A percentile compares a stretch with the other conserved stretches of the same genome.
Evolutionary conservation across 345 rosid genomes (phyloP).

Genomic region (Erysimum cheiranthoides): DNA sequence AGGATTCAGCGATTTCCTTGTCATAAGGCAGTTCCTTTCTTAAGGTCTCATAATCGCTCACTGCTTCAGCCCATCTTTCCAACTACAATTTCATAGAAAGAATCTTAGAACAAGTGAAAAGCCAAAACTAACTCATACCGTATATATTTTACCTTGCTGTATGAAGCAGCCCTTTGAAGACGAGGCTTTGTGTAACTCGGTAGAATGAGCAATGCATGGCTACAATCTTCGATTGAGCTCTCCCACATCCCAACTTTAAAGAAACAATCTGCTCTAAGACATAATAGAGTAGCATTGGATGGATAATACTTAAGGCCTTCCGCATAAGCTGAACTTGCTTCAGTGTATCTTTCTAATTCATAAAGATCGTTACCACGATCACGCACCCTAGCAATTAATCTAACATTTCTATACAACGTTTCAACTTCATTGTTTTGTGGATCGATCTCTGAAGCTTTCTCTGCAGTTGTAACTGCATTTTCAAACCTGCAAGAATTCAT

Average conservation of each 20-base stretch:
- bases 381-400: constrained; percentile 70
- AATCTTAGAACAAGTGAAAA: constrained; percentile 26
- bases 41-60: constrained; percentile 81
- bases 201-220: constrained; percentile 69
- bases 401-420: constrained; percentile 67
- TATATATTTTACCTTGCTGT: constrained; percentile 64
- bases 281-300: constrained; percentile 73
- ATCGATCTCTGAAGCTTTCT: constrained; percentile 80
- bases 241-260: constrained; percentile 85
- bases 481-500: constrained; percentile 88
- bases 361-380: constrained; percentile 89
- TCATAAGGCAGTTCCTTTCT: constrained; percentile 82
- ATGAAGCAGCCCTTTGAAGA: constrained; percentile 86
- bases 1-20: constrained; percentile 82
- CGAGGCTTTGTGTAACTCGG: constrained; percentile 84
- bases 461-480: constrained; percentile 76
- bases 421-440: constrained; percentile 70
- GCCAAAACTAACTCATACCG: constrained; percentile 8
- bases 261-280: constrained; percentile 96
- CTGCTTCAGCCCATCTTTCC: constrained; percentile 91
- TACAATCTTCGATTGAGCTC: constrained; percentile 79
- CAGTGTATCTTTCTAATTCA: constrained; percentile 95
- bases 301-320: constrained; percentile 93
- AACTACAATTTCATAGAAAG: constrained; percentile 55
- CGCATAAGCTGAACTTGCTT: constrained; percentile 87